Evolutionary conservation across 2,329 filamentous ascomycete species (phyloP).

Genomic region (Karstenula rhodostoma): DNA sequence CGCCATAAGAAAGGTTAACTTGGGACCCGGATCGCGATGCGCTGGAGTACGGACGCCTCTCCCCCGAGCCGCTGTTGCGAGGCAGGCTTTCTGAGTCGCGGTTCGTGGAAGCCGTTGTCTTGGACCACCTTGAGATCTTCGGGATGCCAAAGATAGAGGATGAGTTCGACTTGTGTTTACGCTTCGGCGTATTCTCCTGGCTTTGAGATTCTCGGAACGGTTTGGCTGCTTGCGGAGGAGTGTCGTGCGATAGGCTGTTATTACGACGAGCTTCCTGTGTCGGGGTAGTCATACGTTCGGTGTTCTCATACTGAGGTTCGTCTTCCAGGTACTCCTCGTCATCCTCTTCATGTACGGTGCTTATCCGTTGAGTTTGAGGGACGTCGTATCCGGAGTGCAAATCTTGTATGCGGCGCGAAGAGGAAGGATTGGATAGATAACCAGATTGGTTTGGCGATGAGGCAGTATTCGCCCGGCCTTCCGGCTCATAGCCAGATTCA

Average conservation of each 20-base stretch:
- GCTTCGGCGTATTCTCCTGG: slow-evolving; percentile 80
- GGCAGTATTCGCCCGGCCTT: slow-evolving; percentile 79
- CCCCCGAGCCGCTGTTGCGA: slow-evolving; percentile 65
- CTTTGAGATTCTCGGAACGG: slow-evolving; percentile 61
- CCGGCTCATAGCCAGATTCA: slow-evolving; percentile 76
- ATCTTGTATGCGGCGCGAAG: slow-evolving; percentile 55
- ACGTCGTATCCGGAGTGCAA: slow-evolving; percentile 61
- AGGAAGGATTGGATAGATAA: slow-evolving; percentile 70
- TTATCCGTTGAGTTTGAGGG: slow-evolving; percentile 78
- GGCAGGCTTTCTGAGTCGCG: slow-evolving; percentile 71
- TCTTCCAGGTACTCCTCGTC: slow-evolving; percentile 77
- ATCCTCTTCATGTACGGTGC: slow-evolving; percentile 83
- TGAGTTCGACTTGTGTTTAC: slow-evolving; percentile 87
- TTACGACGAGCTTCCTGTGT: slow-evolving; percentile 59
- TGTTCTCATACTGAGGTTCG: slow-evolving; percentile 66
- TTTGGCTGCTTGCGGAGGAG: slow-evolving; percentile 63
- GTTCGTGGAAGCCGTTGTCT: slow-evolving; percentile 90
- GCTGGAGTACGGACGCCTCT: slow-evolving; percentile 69
- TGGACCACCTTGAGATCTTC: slow-evolving; percentile 97
- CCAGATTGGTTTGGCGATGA: slow-evolving; percentile 79
- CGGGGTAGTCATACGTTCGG: slow-evolving; percentile 69
- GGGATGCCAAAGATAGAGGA: slow-evolving; percentile 78
- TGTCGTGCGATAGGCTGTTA: slow-evolving; percentile 46
- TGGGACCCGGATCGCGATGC: slow-evolving; percentile 83
- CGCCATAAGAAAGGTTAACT: slow-evolving; percentile 67